Percentiles rank a stretch among this genome's conserved stretches.
These are phyloP conservation scores for Backusella tuberculispora DNA, from an alignment of 192 early-diverging fungal species.

Conservation along the genomic window DNA sequence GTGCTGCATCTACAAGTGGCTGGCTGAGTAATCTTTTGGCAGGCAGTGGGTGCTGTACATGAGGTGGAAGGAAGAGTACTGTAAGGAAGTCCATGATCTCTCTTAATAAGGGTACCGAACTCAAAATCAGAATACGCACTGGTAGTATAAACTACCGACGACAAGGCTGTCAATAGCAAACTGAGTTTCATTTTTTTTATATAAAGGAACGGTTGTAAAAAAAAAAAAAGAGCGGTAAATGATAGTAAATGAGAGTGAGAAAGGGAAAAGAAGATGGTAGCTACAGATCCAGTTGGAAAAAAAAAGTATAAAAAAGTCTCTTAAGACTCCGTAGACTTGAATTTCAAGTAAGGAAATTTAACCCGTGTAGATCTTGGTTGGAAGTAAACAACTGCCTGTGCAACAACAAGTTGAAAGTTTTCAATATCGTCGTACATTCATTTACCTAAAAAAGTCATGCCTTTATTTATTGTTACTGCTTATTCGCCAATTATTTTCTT, in stretches of 20 bases:
- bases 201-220: not conserved
- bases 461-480: not conserved
- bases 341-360: conserved; percentile 14
- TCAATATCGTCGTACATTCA: not conserved
- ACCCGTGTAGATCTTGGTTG: conserved; percentile 3
- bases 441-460: conserved; percentile 10
- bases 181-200: conserved; percentile 18
- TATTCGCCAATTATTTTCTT: not conserved
- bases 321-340: conserved; percentile 7
- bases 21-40: conserved; percentile 7
- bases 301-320: conserved; percentile 10
- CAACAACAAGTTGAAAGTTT: not conserved
- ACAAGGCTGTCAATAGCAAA: conserved; percentile 3
- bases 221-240: not conserved
- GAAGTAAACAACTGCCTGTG: not conserved
- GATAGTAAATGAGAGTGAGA: not conserved
- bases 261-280: not conserved
- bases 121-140: not conserved
- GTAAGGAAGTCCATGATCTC: conserved; percentile 32
- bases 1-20: conserved; percentile 32
- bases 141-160: conserved; percentile 9
- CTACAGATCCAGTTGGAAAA: not conserved
- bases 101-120: conserved; percentile 21
- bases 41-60: conserved; percentile 18
- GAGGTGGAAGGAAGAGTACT: conserved; percentile 22